These are phyloP conservation scores for Neurospora sp. DNA, from an alignment of 495 filamentous ascomycete species.

Conservation along the genomic window DNA sequence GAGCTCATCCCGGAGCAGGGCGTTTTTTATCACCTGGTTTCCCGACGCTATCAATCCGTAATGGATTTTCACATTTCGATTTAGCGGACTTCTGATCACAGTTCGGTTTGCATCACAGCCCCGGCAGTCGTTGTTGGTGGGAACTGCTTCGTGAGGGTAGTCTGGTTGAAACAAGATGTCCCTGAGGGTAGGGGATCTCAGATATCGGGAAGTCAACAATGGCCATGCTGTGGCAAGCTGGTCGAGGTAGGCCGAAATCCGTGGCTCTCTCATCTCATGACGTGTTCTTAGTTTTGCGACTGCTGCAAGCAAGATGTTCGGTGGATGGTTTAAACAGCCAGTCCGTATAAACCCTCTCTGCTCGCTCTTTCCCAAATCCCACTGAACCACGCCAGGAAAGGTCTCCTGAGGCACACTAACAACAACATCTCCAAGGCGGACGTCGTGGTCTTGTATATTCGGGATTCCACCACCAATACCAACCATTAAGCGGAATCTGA, in stretches of 20 bases:
- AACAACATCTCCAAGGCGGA: neutral
- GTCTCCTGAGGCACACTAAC: neutral
- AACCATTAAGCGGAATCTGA: conserved; percentile 36
- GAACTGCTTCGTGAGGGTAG: too few relatives aligned
- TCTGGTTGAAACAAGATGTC: neutral
- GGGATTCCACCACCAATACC: conserved; percentile 27
- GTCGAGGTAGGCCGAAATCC: neutral
- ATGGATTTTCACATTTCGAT: neutral
- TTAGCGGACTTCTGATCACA: too few relatives aligned
- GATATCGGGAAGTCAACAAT: neutral
- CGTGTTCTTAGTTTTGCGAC: neutral
- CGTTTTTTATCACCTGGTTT: conserved; percentile 13
- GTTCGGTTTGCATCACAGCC: too few relatives aligned
- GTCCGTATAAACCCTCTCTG: neutral
- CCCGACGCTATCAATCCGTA: conserved; percentile 22
- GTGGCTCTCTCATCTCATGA: neutral
- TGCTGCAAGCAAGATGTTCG: neutral
- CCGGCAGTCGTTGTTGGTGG: too few relatives aligned
- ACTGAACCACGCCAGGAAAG: neutral
- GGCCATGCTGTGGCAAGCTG: neutral
- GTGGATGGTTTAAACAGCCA: neutral
- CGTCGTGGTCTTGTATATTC: neutral
- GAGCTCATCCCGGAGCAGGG: conserved; percentile 3
- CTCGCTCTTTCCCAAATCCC: neutral
- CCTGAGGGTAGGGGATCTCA: neutral